These are phyloP conservation scores for Talaromyces sp. DNA, from an alignment of 2,329 filamentous ascomycete genomes.

Conservation along the genomic window DNA sequence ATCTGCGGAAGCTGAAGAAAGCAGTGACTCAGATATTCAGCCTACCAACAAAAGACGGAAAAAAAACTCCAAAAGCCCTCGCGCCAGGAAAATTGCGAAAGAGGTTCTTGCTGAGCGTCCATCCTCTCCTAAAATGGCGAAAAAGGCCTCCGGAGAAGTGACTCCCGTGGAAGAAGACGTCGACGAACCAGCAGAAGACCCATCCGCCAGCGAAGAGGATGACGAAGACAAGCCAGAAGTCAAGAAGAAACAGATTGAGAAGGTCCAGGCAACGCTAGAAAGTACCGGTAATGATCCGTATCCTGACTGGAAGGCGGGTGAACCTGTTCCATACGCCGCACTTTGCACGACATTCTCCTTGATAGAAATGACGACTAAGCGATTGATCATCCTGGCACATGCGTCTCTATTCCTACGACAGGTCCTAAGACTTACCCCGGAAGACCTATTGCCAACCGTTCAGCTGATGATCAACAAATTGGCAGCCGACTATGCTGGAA, in stretches of 20 bases:
- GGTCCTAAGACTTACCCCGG: slow-evolving; percentile 84
- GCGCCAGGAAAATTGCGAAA: slow-evolving; percentile 22
- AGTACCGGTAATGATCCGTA: slow-evolving; percentile 72
- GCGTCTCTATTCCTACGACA: slow-evolving; percentile 89
- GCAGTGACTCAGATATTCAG: slow-evolving; percentile 55
- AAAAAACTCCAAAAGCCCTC: slow-evolving; percentile 26
- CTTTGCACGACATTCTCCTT: slow-evolving; percentile 92
- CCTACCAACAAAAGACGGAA: slow-evolving; percentile 56
- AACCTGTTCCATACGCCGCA: slow-evolving; percentile 89
- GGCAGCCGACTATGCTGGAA: slow-evolving; percentile 91
- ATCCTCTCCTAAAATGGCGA: slow-evolving; percentile 26
- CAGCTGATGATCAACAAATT: slow-evolving; percentile 98
- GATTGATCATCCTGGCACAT: slow-evolving; percentile 80
- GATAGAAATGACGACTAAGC: slow-evolving; percentile 90
- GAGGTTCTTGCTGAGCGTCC: slow-evolving; percentile 22
- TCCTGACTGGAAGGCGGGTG: slow-evolving; percentile 86
- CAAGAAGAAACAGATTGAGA: slow-evolving; percentile 71
- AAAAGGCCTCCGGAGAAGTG: slow-evolving; percentile 48
- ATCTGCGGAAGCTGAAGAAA: slow-evolving; percentile 40
- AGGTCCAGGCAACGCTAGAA: slow-evolving; percentile 72
- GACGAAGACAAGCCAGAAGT: slow-evolving; percentile 66
- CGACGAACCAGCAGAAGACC: slow-evolving; percentile 35
- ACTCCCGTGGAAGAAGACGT: slow-evolving; percentile 30
- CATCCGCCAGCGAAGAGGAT: slow-evolving; percentile 51
- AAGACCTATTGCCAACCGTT: slow-evolving; percentile 81